phyloP scores from a whole-genome alignment of 139 green algal genomes.

The Tetraselmis striata region DNA sequence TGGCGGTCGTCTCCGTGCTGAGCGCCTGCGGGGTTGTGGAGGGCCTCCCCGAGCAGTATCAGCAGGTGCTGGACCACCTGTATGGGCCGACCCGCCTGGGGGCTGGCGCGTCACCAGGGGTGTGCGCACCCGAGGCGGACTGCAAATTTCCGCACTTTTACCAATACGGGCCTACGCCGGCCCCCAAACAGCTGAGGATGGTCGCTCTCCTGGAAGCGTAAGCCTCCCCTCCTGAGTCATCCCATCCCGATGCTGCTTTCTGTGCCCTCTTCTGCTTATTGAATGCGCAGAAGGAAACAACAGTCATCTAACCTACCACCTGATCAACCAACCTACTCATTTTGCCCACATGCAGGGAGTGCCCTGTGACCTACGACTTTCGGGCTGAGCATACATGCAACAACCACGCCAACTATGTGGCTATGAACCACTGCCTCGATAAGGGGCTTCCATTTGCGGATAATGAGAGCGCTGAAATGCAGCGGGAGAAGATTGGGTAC shows the following conservation, averaged over 20 bases:
- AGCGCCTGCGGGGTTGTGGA: no score
- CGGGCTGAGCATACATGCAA: neutral
- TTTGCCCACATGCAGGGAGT: neutral
- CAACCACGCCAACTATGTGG: neutral
- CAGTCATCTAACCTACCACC: neutral
- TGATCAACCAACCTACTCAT: neutral
- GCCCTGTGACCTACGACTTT: neutral
- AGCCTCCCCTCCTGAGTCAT: neutral
- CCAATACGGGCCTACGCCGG: neutral
- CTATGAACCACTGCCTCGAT: neutral
- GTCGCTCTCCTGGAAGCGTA: neutral
- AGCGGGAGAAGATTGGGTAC: neutral
- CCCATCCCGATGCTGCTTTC: neutral
- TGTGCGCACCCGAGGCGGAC: neutral
- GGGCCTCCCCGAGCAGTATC: no score
- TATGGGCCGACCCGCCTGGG: neutral
- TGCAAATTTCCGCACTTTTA: neutral
- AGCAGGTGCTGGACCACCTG: neutral
- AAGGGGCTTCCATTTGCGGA: neutral
- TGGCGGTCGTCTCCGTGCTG: no score
- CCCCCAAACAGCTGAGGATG: neutral
- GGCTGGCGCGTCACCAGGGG: neutral
- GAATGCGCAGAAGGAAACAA: neutral
- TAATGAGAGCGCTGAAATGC: neutral
- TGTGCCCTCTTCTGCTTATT: neutral